Evolutionary conservation across 129 eudicot genomes (phyloP).

Genomic region (Lactuca sativa): DNA sequence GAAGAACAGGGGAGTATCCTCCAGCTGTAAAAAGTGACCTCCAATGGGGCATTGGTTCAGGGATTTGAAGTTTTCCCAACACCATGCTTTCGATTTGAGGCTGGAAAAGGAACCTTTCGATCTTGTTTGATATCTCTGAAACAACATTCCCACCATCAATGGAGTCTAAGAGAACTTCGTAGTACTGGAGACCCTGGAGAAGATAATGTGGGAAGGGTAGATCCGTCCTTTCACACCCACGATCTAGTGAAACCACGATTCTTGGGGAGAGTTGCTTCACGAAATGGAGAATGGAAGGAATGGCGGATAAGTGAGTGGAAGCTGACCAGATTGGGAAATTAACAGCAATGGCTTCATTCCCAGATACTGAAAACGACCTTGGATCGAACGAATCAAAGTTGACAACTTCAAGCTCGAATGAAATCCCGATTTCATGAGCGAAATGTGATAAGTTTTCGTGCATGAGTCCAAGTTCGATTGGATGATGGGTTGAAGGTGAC

Average conservation of each 20-base stretch:
- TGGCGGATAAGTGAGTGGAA: constrained; percentile 30
- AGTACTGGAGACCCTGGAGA: constrained; percentile 56
- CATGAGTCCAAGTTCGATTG: constrained; percentile 56
- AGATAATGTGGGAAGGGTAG: constrained; percentile 52
- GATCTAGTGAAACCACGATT: constrained; percentile 49
- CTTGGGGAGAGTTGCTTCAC: constrained; percentile 56
- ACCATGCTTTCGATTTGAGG: constrained; percentile 51
- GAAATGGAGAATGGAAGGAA: constrained; percentile 50
- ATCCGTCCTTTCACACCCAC: constrained; percentile 61
- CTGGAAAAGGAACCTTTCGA: constrained; percentile 58
- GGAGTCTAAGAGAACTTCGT: constrained; percentile 48
- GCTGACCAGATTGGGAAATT: constrained; percentile 64
- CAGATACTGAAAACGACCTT: constrained; percentile 33
- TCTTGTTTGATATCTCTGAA: constrained; percentile 45
- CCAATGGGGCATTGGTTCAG: constrained; percentile 57
- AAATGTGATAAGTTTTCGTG: constrained; percentile 56
- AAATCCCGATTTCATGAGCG: constrained; percentile 51
- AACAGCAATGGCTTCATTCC: constrained; percentile 48
- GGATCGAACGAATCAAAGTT: constrained; percentile 65
- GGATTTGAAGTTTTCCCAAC: constrained; percentile 46
- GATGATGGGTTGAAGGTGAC: constrained; percentile 67
- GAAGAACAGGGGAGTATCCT: constrained; percentile 42
- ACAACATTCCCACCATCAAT: constrained; percentile 45
- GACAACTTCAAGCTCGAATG: constrained; percentile 59
- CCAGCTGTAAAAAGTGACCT: constrained; percentile 44